These are phyloP conservation scores for Fusarium ambrosium DNA, from an alignment of 2,329 filamentous ascomycete species.

Conservation along the genomic window DNA sequence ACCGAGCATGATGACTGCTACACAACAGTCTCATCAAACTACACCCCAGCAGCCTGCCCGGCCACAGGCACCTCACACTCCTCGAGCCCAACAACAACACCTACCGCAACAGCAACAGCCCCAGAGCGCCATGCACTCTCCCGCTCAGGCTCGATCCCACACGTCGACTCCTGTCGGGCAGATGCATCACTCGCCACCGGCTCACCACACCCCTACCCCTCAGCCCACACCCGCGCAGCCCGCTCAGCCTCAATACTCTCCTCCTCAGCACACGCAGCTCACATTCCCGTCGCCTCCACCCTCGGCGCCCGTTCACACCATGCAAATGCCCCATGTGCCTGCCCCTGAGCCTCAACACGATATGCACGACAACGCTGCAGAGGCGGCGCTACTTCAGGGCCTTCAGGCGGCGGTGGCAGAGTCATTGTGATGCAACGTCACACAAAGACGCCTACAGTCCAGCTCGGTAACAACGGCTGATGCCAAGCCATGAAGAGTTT, in stretches of 20 bases:
- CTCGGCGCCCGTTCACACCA: conserved; percentile 39
- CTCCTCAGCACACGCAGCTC: conserved; percentile 35
- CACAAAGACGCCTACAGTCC: background rate
- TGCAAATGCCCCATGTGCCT: conserved; percentile 40
- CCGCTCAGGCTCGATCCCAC: conserved; percentile 43
- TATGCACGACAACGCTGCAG: conserved; percentile 52
- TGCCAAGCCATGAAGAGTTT: background rate
- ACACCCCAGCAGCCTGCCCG: conserved; percentile 46
- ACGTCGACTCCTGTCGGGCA: conserved; percentile 47
- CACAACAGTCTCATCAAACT: conserved; percentile 50
- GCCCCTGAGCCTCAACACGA: conserved; percentile 40
- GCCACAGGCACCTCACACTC: conserved; percentile 46
- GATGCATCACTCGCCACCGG: conserved; percentile 41
- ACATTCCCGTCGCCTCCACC: conserved; percentile 34
- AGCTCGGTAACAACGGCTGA: background rate
- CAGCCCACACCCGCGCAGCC: conserved; percentile 31
- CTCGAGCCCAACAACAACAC: conserved; percentile 42
- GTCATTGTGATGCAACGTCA: conserved; percentile 30
- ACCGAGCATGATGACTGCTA: conserved; percentile 45
- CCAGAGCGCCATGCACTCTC: conserved; percentile 41
- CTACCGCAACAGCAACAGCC: conserved; percentile 35
- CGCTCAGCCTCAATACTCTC: conserved; percentile 25
- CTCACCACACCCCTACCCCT: conserved; percentile 43
- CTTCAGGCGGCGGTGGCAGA: conserved; percentile 53
- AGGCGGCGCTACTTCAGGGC: conserved; percentile 52